Evolutionary conservation across 2,329 filamentous ascomycete genomes (phyloP), one percentile per base, ranked within the genome.

Genomic region (Scedosporium boydii): DNA sequence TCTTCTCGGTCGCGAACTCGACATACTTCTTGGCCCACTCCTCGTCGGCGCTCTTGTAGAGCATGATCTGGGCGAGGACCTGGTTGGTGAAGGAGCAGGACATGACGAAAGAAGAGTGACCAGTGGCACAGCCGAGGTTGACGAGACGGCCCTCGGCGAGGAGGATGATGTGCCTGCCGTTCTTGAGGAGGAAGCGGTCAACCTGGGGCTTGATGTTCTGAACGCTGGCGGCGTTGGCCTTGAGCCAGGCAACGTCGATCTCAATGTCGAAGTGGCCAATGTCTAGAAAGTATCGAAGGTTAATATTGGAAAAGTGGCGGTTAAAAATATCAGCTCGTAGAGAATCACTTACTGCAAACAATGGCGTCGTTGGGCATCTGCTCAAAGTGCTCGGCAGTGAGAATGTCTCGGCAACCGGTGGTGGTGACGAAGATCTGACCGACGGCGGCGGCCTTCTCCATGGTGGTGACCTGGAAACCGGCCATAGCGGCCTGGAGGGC

Each of bases 81-180:
- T 99, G 95, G 89, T 99, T 99, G 86, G 93, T 96, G 89, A 99
- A 99, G 68, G 93, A 98, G 89, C 95, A 99, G 72, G 93, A 97
- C 95, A 99, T 98, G 62, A 99, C 95, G 80, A 99, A 99, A 61
- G 93, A 98, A 70, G 93, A 96, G 89, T 99, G 95, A 70, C 95
- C 95, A 68, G 95, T 99, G 76, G 95, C 95, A 80, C 95, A 99
- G 79, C 95, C 95, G 71, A 99, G 85, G 89, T 99, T 99, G 82
- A 99, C 95, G 68, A 99, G 90, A 84, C 95, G 93, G 71, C 95
- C 95, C 84, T 98, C 95, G 67, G 95, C 95, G 68, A 99, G 87
- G 73, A 99, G 92, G 80, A 99, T 96, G 85, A 99, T 93, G 86
- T 98, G 89, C 73, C 90, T 88, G 80, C 95, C 95, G 80, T 77